These are phyloP conservation scores for Dendrobium nobile DNA, from an alignment of 106 monocot genomes.

Conservation along the genomic window DNA sequence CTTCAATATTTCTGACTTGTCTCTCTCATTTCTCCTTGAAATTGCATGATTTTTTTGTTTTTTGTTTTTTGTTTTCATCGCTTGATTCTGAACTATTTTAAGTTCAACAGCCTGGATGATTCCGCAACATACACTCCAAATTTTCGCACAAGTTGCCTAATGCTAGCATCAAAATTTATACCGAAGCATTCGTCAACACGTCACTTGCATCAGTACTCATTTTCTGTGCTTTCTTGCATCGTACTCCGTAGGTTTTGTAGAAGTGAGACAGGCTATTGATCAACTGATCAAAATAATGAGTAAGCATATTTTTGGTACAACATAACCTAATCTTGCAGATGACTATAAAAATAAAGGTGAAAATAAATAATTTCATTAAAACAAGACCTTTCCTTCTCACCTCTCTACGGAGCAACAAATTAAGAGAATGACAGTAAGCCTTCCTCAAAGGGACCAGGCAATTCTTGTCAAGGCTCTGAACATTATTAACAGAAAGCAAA, in stretches of 20 bases:
- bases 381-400: slow-evolving; percentile 24
- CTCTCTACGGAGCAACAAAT: slow-evolving; percentile 92
- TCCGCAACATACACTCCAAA: background rate
- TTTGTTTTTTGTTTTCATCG: background rate
- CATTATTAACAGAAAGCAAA: slow-evolving; percentile 5
- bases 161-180: background rate
- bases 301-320: background rate
- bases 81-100: background rate
- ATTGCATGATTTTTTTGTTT: background rate
- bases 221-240: background rate
- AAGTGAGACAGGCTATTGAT: background rate
- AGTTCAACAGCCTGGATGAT: background rate
- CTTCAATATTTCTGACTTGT: background rate
- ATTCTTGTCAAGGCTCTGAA: slow-evolving; percentile 92
- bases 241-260: background rate
- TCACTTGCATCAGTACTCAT: background rate
- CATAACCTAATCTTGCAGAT: background rate
- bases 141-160: background rate
- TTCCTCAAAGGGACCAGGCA: slow-evolving; percentile 88
- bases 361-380: background rate
- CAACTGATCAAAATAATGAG: background rate
- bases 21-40: background rate
- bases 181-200: background rate
- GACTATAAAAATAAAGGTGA: background rate
- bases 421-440: slow-evolving; percentile 96